Evolutionary conservation across 1,284 basidiomycete species (phyloP), one percentile per base, ranked within the genome.

Genomic region (Cutaneotrichosporon dermatis): DNA sequence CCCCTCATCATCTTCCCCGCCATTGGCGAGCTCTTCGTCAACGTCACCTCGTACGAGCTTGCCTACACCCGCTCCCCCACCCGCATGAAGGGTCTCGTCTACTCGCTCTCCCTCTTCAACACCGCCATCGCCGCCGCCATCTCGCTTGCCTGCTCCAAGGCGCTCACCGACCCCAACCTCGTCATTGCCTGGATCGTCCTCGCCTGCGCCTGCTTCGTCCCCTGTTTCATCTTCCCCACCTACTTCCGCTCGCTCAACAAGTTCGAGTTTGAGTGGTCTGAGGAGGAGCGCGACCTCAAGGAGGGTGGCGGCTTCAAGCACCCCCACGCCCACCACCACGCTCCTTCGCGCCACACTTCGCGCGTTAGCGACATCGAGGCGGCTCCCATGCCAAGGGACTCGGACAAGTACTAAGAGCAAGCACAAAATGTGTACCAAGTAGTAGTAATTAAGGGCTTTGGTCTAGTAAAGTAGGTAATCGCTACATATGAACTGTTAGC

Each of bases 1-100:
- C 80, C 80, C 6, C 69, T 79, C 9, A 79, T 79, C 72, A 65
- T 74, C 25, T 66, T 82, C n/a, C 79, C 80, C 16, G 81, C 79
- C 43, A 56, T 80, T 51, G 80, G 78, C 15, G 81, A 82, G 67
- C 69, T 82, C 41, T 80, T 82, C 48, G 79, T 81, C 63, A 80
- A 77, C 51, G 78, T 82, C 58, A 80, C 80, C 25, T 75, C 75
- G 45, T 79, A 81, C 70, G 81, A 82, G 71, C 74, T 81, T 40
- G 77, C 77, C 53, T 81, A 80, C 70, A 80, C 80, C 41, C 69
- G 75, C 34, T 71, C 79, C 12, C 79, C 79, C 2, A 73, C 76
- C 2, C 64, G 76, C 53, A 80, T 80, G 79, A 79, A 79, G 70
- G 74, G 69, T 52, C 62, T 79, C 43, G 75, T 80, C 53, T 77